Evolutionary conservation across 2,329 filamentous ascomycete genomes (phyloP), one percentile per base, ranked within the genome.

Genomic region (Parastagonospora nodorum): DNA sequence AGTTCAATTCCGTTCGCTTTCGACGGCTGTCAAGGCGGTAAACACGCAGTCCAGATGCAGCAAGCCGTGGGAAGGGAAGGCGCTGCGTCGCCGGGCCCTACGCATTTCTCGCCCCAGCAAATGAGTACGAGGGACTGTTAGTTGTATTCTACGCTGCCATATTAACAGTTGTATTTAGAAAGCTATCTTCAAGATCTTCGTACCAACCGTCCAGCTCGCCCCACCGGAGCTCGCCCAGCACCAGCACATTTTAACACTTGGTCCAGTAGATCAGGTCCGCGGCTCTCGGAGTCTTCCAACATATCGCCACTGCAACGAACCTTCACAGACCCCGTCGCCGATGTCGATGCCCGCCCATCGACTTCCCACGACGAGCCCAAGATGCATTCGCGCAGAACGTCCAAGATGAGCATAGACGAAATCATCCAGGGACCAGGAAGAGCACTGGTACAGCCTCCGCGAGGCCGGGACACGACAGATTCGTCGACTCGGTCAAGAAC

Each of bases 161-260:
- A 45, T 55, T 67, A 58, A 71, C 49, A n/a, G 28, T 50, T 31
- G 27, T 33, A 43, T 32, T 53, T 74, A 91, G 88, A 86, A 59
- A 79, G 80, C 53, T 92, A 91, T 71, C 82, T 92, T 31, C 80
- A 86, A 61, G 84, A 87, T 60, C 82, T 93, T 31, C 86, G 89
- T 60, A 84, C 82, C 60, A 88, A 83, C 72, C 85, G 87, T 44
- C 78, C 85, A 48, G 79, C 82, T 31, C 82, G 89, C 48, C 89
- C 89, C 8, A 87, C 84, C 49, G 88, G 89, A 55, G 87, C 88
- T 42, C 81, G 89, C 58, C 88, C 88, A 52, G 82, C 81, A 39
- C 84, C 84, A 9, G 74, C 78, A 16, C 80, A 78, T 56, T 73
- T 78, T 58, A 61, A 70, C 61, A 73, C 61, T 12, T 71, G 68